Conservation (phyloP, 129 eudicot genomes). For the Logfia minima region DNA sequence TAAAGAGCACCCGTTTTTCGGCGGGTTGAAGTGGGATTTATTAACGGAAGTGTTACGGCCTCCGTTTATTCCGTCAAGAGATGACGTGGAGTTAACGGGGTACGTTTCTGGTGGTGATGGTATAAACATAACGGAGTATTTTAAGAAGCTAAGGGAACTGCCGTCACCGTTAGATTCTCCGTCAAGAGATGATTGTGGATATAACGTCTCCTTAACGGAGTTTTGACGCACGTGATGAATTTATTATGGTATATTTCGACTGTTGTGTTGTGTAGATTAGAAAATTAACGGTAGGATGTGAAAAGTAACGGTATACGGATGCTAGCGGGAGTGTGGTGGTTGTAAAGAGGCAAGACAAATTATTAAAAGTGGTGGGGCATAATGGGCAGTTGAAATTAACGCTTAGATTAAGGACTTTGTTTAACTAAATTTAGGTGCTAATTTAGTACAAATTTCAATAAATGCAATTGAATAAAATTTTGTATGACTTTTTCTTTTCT, state of each 20-base stretch:
- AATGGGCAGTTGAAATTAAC: constrained; percentile 20
- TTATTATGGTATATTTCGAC: background rate
- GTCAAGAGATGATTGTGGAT: constrained; percentile 42
- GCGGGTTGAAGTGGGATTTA: constrained; percentile 72
- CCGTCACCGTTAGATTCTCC: constrained; percentile 69
- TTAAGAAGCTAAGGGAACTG: constrained; percentile 46
- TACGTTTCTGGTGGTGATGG: constrained; percentile 12
- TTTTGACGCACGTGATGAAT: constrained; percentile 45
- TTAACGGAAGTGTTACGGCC: constrained; percentile 75
- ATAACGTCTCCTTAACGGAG: constrained; percentile 70
- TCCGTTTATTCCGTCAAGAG: constrained; percentile 66
- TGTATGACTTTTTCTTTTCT: constrained; percentile 5
- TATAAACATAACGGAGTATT: constrained; percentile 54
- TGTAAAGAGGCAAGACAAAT: constrained; percentile 8
- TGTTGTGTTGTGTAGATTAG: constrained; percentile 15
- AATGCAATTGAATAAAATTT: constrained; percentile 11
- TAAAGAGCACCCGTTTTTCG: constrained; percentile 65
- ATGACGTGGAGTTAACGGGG: constrained; percentile 32
- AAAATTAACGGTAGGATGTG: constrained; percentile 20
- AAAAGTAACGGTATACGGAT: constrained; percentile 26
- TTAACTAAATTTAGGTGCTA: background rate
- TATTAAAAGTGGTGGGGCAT: background rate
- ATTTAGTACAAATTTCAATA: constrained; percentile 20
- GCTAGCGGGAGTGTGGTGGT: background rate
- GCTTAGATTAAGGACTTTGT: constrained; percentile 30